Base-by-base conservation (phyloP, 2,329 filamentous ascomycete genomes). In the Aspergillus neoniger region DNA sequence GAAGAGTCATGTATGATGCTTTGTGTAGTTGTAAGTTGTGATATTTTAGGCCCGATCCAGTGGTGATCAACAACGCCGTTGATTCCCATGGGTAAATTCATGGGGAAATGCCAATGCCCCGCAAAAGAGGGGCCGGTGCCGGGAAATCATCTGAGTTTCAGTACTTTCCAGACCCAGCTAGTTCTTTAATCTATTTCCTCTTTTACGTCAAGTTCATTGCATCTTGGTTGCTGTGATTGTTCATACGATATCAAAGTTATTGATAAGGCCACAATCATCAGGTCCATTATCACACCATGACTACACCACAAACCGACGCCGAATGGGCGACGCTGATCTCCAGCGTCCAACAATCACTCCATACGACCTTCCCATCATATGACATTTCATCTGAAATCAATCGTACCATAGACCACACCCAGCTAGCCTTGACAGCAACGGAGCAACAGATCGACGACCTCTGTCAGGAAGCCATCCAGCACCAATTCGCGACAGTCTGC, bases 401-500 rank as follows among this genome's bases (percentile, higher is more conserved):
- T 25, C 69, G 69, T 15, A 72, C 70, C 48, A 79, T 81, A 62
- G 79, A 81, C 63, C 78, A 81, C 63, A 80, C 79, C 3, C 72
- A 77, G 17, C 62, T 80, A 23, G 64, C 71, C 4, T 60, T 68
- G 10, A 82, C 84, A 54, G 76, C 74, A 12, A 83, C 79, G 28
- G 67, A 72, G 5, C 68, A 74, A 15, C 78, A 84, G 60, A 81
- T 88, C 59, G 82, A 85, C 69, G 72, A 70, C 9, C 73, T 87
- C 30, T 87, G 85, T 68, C 74, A 74, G 2, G 85, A 87, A 75
- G 85, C 85, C 4, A 75, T 75, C 53, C 73, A 77, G 3, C 63
- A 78, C 63, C 70, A 69, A 23, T 77, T 76, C 50, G 68, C 75
- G 68, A 80, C 83, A 9, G 85, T 87, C 58, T 88, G 85, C 68